phyloP scores from a whole-genome alignment of 73 alveolate genomes.

The Diophrys appendiculata region DNA sequence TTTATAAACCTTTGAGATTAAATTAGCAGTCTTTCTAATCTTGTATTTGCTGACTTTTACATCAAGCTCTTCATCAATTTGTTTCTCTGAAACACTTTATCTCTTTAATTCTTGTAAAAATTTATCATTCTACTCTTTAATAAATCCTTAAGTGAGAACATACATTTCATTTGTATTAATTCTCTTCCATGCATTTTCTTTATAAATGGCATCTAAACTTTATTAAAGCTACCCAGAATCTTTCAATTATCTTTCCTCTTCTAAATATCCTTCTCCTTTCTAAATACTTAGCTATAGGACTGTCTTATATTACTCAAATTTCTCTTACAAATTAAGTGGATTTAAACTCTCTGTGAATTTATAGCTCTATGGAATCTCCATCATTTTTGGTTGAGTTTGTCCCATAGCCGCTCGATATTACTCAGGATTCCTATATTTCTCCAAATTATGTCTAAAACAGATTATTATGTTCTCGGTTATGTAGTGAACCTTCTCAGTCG shows the following conservation, averaged over 20 bases:
- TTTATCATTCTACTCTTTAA: no score
- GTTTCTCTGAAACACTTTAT: no score
- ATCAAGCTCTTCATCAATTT: no score
- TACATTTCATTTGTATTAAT: neutral
- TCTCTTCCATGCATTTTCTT: neutral
- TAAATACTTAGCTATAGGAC: no score
- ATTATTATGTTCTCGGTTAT: slow-evolving; percentile 1
- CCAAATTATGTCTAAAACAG: neutral
- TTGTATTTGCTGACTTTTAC: no score
- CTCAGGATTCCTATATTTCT: neutral
- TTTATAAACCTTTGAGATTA: no score
- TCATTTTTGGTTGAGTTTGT: neutral
- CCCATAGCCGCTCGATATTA: neutral
- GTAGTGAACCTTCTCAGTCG: neutral
- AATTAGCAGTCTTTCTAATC: no score
- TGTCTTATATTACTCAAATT: no score
- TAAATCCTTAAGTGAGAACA: slow-evolving; percentile 3
- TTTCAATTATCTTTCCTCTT: neutral
- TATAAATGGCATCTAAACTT: neutral
- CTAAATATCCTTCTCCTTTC: no score
- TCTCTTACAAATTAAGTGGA: no score
- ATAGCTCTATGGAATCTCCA: neutral
- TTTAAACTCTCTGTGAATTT: no score
- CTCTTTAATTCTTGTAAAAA: no score
- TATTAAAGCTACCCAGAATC: neutral